phyloP scores from a whole-genome alignment of 208 protist genomes.

The Acanthamoeba healyi region DNA sequence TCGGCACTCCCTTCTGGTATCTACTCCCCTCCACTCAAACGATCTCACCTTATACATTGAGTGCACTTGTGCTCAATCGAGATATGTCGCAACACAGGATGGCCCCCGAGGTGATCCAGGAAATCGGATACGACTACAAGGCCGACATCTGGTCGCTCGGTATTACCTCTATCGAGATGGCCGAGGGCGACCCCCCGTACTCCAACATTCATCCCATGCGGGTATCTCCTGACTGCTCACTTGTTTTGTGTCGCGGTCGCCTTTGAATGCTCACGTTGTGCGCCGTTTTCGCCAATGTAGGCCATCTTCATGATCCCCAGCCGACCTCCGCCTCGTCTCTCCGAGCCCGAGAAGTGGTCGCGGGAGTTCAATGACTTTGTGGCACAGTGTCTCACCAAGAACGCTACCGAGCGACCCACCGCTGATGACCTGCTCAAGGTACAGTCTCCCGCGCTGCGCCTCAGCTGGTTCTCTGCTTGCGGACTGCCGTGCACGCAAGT shows the following conservation, averaged over 20 bases:
- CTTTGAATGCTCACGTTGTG: neutral
- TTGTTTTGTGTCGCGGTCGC: neutral
- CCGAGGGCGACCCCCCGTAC: slow-evolving; percentile 95
- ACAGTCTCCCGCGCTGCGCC: neutral
- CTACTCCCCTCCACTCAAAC: slow-evolving; percentile 67
- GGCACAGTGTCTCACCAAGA: slow-evolving; percentile 87
- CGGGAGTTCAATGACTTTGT: slow-evolving; percentile 92
- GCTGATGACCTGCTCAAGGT: slow-evolving; percentile 89
- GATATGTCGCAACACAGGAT: neutral
- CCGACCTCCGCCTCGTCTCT: slow-evolving; percentile 79
- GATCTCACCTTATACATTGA: neutral
- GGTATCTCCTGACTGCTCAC: slow-evolving; percentile 72
- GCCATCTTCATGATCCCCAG: slow-evolving; percentile 88
- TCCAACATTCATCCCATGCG: slow-evolving; percentile 93
- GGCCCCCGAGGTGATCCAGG: slow-evolving; percentile 68
- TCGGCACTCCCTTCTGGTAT: slow-evolving; percentile 94
- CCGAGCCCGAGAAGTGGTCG: slow-evolving; percentile 83
- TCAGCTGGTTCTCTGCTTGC: no score
- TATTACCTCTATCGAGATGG: slow-evolving; percentile 97
- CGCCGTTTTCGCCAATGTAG: neutral
- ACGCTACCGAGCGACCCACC: slow-evolving; percentile 86
- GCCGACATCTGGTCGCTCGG: slow-evolving; percentile 97
- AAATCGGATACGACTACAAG: slow-evolving; percentile 67
- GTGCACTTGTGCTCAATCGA: neutral
- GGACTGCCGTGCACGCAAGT: no score